Conservation (phyloP, 495 filamentous ascomycete species). For the Aspergillus coremiiformis region DNA sequence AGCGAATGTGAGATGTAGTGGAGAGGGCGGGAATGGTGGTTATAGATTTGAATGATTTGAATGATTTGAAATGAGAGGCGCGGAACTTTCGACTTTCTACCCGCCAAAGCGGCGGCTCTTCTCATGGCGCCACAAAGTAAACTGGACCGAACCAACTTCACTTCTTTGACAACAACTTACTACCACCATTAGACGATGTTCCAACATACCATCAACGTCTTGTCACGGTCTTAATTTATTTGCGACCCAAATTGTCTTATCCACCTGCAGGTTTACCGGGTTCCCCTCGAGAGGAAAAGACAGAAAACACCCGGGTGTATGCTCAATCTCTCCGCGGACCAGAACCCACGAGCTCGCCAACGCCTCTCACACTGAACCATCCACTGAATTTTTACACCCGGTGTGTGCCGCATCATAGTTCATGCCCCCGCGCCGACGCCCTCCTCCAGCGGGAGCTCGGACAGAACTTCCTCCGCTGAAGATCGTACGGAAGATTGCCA, state of each 20-base stretch:
- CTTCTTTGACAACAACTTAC: no score
- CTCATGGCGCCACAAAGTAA: background rate
- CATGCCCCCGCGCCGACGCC: conserved; percentile 72
- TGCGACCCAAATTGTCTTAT: background rate
- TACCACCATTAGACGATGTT: background rate
- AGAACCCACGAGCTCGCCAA: background rate
- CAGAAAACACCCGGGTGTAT: background rate
- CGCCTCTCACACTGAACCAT: background rate
- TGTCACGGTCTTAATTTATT: background rate
- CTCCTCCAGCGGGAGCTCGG: conserved; percentile 70
- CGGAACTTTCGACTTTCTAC: no score
- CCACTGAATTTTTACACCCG: background rate
- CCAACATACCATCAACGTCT: background rate
- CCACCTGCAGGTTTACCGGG: background rate
- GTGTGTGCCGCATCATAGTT: conserved; percentile 19
- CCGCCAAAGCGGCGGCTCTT: background rate
- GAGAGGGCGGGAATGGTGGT: background rate
- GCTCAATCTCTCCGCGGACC: background rate
- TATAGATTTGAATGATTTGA: no score
- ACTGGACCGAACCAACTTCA: background rate
- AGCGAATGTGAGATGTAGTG: background rate
- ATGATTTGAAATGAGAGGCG: no score
- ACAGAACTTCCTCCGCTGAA: conserved; percentile 76
- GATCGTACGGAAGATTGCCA: conserved; percentile 77
- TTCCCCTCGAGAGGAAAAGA: background rate